Base-by-base conservation (phyloP, 2,329 filamentous ascomycete genomes). In the Colletotrichum navitas region DNA sequence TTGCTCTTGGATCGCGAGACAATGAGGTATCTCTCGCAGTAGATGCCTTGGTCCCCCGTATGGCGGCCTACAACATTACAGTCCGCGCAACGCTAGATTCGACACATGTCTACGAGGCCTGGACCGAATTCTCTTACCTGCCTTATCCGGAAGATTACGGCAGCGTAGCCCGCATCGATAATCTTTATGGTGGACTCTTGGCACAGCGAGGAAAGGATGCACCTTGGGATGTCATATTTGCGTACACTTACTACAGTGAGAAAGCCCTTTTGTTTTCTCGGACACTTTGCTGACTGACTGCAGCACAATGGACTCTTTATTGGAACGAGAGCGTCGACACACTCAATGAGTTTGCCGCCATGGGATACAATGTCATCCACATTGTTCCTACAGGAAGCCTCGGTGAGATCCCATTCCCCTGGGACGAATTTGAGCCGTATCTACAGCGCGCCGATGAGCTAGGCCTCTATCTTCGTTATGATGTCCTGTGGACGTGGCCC, bases 131-230 rank as follows among this genome's bases (percentile, higher is more conserved):
- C 14, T 63, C 69, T 18, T 84, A 83, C 72, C 81, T 87, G 0
- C 84, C 85, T 0, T 82, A 83, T 29, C 85, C 84, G 56, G 75
- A 75, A 2, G 77, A 68, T 6, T 72, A 72, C 32, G 83, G 84
- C 36, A 86, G 84, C 76, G 81, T 83, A 2, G 82, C 83, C 3
- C 83, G 82, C 74, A 79, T 87, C 18, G 85, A 87, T 74, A 81
- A 85, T 69, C 74, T 85, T 12, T 79, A 81, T 41, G 84, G 85
- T 24, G 83, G 83, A 0, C 74, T 87, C 3, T 54, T 68, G 5
- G 69, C 69, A 39, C 69, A 72, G 41, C 32, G 69, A 3, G 69
- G 69, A 16, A 68, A 69, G 24, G 21, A 77, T 81, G 21, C 82
- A 81, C 74, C 80, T 78, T 60, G 85, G 81, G 63, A 71, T 76